phyloP scores from a whole-genome alignment of 768 basidiomycete species.

The Panaeolus cyanescens region DNA sequence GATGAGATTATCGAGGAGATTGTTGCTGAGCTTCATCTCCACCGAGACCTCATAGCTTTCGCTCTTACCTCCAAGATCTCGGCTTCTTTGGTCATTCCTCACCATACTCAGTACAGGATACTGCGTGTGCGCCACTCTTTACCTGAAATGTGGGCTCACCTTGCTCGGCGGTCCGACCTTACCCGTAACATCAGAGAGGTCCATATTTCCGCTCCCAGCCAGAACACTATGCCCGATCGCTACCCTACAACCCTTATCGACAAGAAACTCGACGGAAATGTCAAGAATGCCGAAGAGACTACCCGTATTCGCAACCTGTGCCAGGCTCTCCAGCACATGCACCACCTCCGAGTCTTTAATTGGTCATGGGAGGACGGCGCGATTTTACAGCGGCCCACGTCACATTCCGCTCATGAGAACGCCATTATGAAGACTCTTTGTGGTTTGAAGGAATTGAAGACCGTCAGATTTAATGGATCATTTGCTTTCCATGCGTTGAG shows the following conservation, averaged over 20 bases:
- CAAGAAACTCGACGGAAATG: conserved; percentile 18
- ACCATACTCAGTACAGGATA: conserved; percentile 52
- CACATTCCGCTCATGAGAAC: conserved; percentile 39
- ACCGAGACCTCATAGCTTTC: conserved; percentile 44
- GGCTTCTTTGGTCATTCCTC: conserved; percentile 40
- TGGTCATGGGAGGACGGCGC: conserved; percentile 39
- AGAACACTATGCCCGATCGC: conserved; percentile 40
- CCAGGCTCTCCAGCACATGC: conserved; percentile 43
- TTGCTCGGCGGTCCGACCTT: conserved; percentile 50
- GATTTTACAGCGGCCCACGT: conserved; percentile 28
- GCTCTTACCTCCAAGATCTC: conserved; percentile 43
- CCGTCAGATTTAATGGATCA: conserved; percentile 36
- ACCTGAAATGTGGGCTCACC: conserved; percentile 49
- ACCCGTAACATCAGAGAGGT: conserved; percentile 49
- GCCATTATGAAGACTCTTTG: conserved; percentile 35
- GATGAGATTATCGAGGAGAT: conserved; percentile 50
- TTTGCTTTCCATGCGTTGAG: conserved; percentile 40
- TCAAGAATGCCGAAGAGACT: conserved; percentile 30
- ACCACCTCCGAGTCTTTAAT: conserved; percentile 39
- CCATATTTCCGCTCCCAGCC: conserved; percentile 41
- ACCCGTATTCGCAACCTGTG: conserved; percentile 38
- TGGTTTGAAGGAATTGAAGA: conserved; percentile 28
- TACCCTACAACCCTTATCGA: conserved; percentile 41
- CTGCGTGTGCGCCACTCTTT: conserved; percentile 42
- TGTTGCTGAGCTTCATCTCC: conserved; percentile 42